Conservation (phyloP, 805 yeast species). For the Candida xiaguanensis region DNA sequence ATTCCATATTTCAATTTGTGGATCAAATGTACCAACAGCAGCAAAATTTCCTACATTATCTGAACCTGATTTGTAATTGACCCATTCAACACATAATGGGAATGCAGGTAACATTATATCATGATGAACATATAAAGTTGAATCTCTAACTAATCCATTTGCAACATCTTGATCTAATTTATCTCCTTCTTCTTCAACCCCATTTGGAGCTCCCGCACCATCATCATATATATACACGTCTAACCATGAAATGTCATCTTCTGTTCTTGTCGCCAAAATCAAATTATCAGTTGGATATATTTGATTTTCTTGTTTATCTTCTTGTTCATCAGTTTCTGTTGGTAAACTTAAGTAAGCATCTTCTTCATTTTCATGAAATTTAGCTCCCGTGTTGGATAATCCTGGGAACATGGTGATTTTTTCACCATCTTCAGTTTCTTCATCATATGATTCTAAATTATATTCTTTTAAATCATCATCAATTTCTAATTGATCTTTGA, state of each 20-base stretch:
- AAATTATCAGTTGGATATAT: slow-evolving; percentile 87
- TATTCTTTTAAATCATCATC: slow-evolving; percentile 89
- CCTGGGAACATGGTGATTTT: slow-evolving; percentile 71
- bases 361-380: slow-evolving; percentile 38
- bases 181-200: slow-evolving; percentile 67
- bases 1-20: slow-evolving; percentile 96
- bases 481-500: slow-evolving; percentile 53
- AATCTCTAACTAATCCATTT: slow-evolving; percentile 66
- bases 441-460: slow-evolving; percentile 79
- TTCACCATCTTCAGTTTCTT: slow-evolving; percentile 53
- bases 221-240: slow-evolving; percentile 95
- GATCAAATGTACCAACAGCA: slow-evolving; percentile 96
- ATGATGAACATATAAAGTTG: slow-evolving; percentile 87
- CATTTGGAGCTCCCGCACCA: slow-evolving; percentile 78
- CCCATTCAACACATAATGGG: slow-evolving; percentile 96
- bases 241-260: slow-evolving; percentile 87
- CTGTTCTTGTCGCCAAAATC: slow-evolving; percentile 89
- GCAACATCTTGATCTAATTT: slow-evolving; percentile 69
- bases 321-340: slow-evolving; percentile 57
- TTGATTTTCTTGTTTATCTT: slow-evolving; percentile 81
- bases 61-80: slow-evolving; percentile 65
- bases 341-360: slow-evolving; percentile 67
- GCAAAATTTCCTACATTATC: slow-evolving; percentile 80
- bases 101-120: slow-evolving; percentile 96
- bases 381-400: slow-evolving; percentile 53